These are phyloP conservation scores for Oehlia diaphana DNA, from an alignment of 192 early-diverging fungal genomes.

Conservation along the genomic window DNA sequence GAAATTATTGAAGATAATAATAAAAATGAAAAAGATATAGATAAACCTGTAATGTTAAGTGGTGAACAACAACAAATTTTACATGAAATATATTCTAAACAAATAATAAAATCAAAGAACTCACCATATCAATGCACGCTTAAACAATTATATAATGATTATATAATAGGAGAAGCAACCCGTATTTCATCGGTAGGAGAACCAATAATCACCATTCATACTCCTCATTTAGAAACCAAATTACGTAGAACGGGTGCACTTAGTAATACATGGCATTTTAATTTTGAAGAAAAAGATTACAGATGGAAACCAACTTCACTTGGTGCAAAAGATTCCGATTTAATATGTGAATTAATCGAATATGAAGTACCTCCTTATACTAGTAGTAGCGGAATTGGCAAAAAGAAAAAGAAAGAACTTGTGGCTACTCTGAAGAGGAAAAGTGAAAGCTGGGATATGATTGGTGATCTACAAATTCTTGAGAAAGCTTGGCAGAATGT, in stretches of 20 bases:
- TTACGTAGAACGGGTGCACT: neutral
- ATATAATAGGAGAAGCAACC: neutral
- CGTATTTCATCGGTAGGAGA: neutral
- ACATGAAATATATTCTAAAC: neutral
- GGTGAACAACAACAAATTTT: neutral
- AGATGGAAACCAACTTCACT: neutral
- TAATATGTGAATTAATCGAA: neutral
- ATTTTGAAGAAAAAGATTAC: neutral
- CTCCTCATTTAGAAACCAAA: neutral
- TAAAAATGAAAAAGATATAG: neutral
- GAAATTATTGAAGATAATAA: neutral
- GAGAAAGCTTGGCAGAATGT: neutral
- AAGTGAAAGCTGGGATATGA: neutral
- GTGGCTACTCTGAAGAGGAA: neutral
- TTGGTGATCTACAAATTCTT: neutral
- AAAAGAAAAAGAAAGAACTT: neutral
- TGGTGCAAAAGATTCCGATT: neutral
- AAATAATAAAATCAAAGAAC: neutral
- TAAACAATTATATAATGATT: neutral
- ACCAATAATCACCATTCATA: neutral
- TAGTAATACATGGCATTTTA: neutral
- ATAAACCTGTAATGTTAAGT: neutral
- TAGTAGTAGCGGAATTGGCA: neutral
- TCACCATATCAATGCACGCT: neutral
- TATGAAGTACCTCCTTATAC: neutral